These are phyloP conservation scores for Earliella scabrosa DNA, from an alignment of 1,284 basidiomycete genomes.

Conservation along the genomic window DNA sequence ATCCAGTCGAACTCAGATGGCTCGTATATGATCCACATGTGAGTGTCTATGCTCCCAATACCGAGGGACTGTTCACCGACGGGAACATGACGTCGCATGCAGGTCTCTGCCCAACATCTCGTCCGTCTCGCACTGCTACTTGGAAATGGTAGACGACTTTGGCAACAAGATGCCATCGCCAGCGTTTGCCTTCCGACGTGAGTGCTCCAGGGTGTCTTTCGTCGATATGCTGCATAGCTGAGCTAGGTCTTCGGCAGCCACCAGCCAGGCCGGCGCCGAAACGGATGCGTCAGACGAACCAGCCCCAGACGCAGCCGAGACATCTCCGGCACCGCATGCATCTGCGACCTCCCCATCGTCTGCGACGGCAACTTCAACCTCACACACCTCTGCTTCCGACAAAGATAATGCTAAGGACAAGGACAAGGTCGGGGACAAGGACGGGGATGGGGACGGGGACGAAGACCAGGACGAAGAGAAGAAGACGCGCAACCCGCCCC, in stretches of 20 bases:
- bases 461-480: too few relatives aligned
- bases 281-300: neutral
- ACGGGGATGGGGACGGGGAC: too few relatives aligned
- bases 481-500: too few relatives aligned
- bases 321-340: too few relatives aligned
- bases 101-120: slow-evolving; percentile 42
- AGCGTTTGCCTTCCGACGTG: slow-evolving; percentile 45
- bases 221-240: too few relatives aligned
- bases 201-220: slow-evolving; percentile 19
- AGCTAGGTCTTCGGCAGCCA: too few relatives aligned
- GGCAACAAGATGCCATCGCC: slow-evolving; percentile 43
- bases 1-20: slow-evolving; percentile 38
- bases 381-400: neutral
- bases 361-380: neutral
- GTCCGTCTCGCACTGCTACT: slow-evolving; percentile 33
- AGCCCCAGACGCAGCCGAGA: neutral
- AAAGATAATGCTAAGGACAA: too few relatives aligned
- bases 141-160: slow-evolving; percentile 47
- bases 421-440: too few relatives aligned
- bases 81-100: neutral
- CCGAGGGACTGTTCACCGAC: too few relatives aligned
- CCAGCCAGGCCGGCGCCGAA: too few relatives aligned
- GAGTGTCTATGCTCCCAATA: slow-evolving; percentile 4
- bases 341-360: neutral
- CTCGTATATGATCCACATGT: slow-evolving; percentile 35